Conservation (phyloP, 139 green algal species). For the Chlamydomonas sp. region DNA sequence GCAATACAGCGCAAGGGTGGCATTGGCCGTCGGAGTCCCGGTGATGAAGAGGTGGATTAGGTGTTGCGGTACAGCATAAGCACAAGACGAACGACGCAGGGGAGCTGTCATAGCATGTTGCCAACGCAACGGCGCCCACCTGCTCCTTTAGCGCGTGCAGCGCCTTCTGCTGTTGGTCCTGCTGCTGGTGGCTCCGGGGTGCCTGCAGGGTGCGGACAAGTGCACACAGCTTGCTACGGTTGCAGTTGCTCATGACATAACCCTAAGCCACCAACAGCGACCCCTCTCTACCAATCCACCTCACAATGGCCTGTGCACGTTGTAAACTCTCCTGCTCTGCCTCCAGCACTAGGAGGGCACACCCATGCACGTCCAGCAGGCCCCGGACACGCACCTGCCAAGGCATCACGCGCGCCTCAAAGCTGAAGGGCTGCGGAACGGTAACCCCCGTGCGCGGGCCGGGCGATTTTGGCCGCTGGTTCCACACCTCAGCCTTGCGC, state of each 20-base stretch:
- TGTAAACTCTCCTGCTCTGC: too few species aligned
- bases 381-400: constrained; percentile 13
- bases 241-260: too few species aligned
- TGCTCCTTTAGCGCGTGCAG: constrained; percentile 13
- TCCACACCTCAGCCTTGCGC: constrained; percentile 49
- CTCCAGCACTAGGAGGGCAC: background rate
- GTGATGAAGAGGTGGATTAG: too few species aligned
- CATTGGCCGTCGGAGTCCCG: too few species aligned
- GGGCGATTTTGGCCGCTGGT: constrained; percentile 29
- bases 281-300: background rate
- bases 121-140: background rate
- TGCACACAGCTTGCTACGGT: too few species aligned
- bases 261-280: too few species aligned
- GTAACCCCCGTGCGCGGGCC: constrained; percentile 17
- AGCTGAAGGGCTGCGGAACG: constrained; percentile 46
- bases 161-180: background rate
- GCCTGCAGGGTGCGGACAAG: background rate
- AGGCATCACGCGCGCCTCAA: constrained; percentile 37
- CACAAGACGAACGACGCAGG: background rate
- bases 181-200: background rate
- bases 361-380: background rate
- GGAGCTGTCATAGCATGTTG: background rate
- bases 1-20: too few species aligned
- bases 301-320: background rate
- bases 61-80: background rate